phyloP scores from a whole-genome alignment of 768 basidiomycete species.

The Agaricus bisporus region DNA sequence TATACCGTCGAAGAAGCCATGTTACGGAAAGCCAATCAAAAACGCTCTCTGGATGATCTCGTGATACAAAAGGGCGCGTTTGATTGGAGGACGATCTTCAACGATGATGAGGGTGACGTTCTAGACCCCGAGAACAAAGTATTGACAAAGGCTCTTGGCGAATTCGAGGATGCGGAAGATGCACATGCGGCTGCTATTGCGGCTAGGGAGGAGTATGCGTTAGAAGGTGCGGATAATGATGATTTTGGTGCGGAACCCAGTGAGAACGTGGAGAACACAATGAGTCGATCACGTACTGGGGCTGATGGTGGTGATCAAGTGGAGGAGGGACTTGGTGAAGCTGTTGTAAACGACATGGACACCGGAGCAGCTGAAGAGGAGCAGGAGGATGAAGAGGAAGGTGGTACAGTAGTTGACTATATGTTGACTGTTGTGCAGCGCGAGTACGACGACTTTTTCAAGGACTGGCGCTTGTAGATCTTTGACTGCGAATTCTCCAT shows the following conservation, averaged over 20 bases:
- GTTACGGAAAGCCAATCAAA: constrained; percentile 97
- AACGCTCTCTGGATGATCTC: constrained; percentile 81
- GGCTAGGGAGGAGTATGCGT: constrained; percentile 59
- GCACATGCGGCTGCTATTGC: constrained; percentile 76
- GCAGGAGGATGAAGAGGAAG: constrained; percentile 34
- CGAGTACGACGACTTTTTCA: constrained; percentile 62
- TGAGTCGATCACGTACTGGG: constrained; percentile 1
- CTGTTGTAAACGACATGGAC: constrained; percentile 22
- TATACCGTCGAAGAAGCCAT: constrained; percentile 95
- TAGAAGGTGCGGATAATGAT: constrained; percentile 74
- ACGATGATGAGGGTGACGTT: constrained; percentile 30
- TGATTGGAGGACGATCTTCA: constrained; percentile 85
- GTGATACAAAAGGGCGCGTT: constrained; percentile 95
- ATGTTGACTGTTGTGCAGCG: constrained; percentile 65
- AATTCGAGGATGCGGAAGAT: constrained; percentile 87
- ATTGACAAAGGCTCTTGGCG: constrained; percentile 69
- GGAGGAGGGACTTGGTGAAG: constrained; percentile 4
- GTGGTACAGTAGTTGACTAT: constrained; percentile 77
- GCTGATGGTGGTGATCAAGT: background rate
- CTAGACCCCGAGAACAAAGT: constrained; percentile 21
- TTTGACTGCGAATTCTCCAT: too few relatives aligned
- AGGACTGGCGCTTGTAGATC: constrained; percentile 57
- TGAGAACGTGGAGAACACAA: constrained; percentile 7
- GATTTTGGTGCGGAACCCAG: constrained; percentile 51
- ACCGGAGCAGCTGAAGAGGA: constrained; percentile 18